Base-by-base conservation (phyloP, 768 basidiomycete genomes). In the Podaxis sp. region DNA sequence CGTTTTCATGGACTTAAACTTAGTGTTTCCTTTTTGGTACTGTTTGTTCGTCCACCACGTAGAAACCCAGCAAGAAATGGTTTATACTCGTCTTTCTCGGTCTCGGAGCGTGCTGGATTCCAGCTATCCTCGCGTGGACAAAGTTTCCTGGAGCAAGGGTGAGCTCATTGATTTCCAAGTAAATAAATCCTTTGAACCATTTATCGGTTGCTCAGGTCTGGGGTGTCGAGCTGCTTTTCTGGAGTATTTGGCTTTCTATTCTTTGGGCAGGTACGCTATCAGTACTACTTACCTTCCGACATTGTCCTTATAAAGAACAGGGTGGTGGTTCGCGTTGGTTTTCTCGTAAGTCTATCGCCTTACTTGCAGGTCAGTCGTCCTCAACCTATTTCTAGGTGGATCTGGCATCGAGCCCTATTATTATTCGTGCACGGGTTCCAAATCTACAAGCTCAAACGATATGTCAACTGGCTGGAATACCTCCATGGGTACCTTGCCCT, bases 171-270 rank as follows among this genome's bases (percentile, higher is more conserved):
- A 46, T 28, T n/a, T 46, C 1, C 15, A 5, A 17, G 44, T 17
- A 2, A 15, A 40, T 17, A 2, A 15, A 40, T 48, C 6, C 30
- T 59, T 17, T 33, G 30, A 33, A 33, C 8, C 30, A 9, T 17
- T 33, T 4, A 36, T 51, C 19, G 8, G 17, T 36, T n/a, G 17
- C 24, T n/a, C 48, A 59, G 57, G 57, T 59, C 30, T 59, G 57
- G 57, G 57, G 48, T 15, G 57, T 59, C 12, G 17, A 51, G 28
- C 19, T 59, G 30, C 57, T 59, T n/a, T 59, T 51, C 46, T 51
- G 57, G 57, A 59, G 57, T 26, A 59, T 59, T n/a, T 59, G 57
- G 57, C 57, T 59, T 36, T 59, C 57, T 22, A 59, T 59, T 24
- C 48, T 59, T 24, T 59, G 57, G 57, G 48, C 57, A 59, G 57